These are phyloP conservation scores for Metrosideros polymorpha DNA, from an alignment of 441 rosid genomes.

Conservation along the genomic window DNA sequence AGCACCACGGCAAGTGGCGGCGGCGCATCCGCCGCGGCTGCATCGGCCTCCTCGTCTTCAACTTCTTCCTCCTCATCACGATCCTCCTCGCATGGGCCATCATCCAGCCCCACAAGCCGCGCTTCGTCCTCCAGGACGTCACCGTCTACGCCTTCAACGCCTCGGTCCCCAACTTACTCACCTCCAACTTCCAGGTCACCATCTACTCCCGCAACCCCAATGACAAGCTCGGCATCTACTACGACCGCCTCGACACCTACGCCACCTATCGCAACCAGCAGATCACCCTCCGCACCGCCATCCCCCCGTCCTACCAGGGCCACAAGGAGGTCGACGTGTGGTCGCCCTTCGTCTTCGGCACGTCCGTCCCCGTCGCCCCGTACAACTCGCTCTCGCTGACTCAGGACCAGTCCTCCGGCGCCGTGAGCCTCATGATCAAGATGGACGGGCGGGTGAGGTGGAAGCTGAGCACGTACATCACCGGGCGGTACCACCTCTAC, in stretches of 20 bases:
- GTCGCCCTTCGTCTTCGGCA: constrained; percentile 71
- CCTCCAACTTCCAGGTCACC: constrained; percentile 74
- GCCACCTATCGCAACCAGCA: constrained; percentile 76
- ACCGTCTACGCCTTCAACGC: constrained; percentile 77
- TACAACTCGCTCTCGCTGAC: constrained; percentile 30
- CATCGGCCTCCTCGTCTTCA: constrained; percentile 34
- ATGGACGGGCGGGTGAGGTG: constrained; percentile 71
- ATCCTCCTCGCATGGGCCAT: constrained; percentile 67
- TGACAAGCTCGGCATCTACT: constrained; percentile 68
- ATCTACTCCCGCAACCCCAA: constrained; percentile 75
- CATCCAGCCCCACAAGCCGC: constrained; percentile 68
- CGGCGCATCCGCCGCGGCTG: constrained; percentile 18
- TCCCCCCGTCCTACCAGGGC: constrained; percentile 68
- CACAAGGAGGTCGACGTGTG: constrained; percentile 64
- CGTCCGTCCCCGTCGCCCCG: constrained; percentile 64
- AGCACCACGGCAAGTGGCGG: constrained; percentile 37
- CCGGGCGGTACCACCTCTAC: constrained; percentile 1
- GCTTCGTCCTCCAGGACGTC: constrained; percentile 82
- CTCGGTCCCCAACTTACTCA: constrained; percentile 53
- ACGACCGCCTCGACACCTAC: constrained; percentile 64
- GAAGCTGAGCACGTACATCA: constrained; percentile 1
- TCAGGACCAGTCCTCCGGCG: constrained; percentile 38
- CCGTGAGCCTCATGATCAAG: constrained; percentile 29
- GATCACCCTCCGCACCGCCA: constrained; percentile 48
- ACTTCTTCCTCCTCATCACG: constrained; percentile 32